Conservation (phyloP, 1,139 yeast genomes). For the Debaryomyces sp. region DNA sequence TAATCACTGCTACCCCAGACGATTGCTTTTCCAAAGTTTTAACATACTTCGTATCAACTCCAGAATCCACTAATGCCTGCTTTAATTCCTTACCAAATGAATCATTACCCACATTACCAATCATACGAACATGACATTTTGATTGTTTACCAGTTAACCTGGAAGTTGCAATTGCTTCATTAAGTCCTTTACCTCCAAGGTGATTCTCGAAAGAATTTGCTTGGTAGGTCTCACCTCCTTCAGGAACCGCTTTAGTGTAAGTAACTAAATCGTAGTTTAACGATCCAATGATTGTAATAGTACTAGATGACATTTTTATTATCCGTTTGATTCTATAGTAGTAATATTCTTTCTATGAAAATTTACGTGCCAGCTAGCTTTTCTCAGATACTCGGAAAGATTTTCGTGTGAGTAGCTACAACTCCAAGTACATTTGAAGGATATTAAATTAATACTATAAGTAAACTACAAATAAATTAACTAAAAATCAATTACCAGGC, state of each 20-base stretch:
- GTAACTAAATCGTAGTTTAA: constrained; percentile 90
- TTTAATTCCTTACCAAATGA: constrained; percentile 68
- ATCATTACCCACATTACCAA: constrained; percentile 85
- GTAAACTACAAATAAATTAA: neutral
- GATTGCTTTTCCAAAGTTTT: constrained; percentile 39
- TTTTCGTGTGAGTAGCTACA: neutral
- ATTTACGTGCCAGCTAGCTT: neutral
- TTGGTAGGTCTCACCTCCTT: constrained; percentile 80
- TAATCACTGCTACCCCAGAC: constrained; percentile 88
- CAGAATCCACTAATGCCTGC: constrained; percentile 47
- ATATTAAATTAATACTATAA: neutral
- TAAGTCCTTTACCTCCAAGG: constrained; percentile 93
- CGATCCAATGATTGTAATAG: constrained; percentile 72
- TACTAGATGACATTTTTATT: constrained; percentile 31
- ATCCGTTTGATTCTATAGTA: neutral
- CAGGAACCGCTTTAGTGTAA: constrained; percentile 69
- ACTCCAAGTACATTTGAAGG: neutral
- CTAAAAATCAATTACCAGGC: neutral
- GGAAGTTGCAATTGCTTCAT: constrained; percentile 82
- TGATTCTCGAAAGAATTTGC: constrained; percentile 82
- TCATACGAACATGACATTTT: constrained; percentile 55
- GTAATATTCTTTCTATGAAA: neutral
- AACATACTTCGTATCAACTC: constrained; percentile 56
- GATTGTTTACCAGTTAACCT: constrained; percentile 29
- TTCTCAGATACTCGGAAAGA: neutral